These are phyloP conservation scores for Mortierella sp. DNA, from an alignment of 371 early-diverging fungal genomes.

Conservation along the genomic window DNA sequence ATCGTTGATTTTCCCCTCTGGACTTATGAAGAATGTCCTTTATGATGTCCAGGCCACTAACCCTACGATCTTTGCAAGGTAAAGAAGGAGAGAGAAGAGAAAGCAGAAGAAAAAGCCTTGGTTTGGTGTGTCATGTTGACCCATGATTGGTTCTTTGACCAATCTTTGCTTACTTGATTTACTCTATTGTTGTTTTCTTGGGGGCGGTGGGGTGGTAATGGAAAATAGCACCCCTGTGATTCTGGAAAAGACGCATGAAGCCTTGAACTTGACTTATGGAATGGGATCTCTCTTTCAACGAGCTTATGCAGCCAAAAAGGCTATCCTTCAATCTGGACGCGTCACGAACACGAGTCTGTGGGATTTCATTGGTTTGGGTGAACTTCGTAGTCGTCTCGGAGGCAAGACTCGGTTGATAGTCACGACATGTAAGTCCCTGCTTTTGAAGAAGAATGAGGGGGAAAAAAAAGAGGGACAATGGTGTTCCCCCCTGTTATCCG, in stretches of 20 bases:
- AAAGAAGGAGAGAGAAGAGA: neutral
- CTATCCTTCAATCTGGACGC: conserved; percentile 13
- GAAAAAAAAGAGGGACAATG: neutral
- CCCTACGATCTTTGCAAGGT: conserved; percentile 51
- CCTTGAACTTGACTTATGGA: conserved; percentile 34
- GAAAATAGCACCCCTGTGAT: conserved; percentile 37
- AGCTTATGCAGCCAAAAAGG: conserved; percentile 55
- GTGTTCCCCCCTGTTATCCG: neutral
- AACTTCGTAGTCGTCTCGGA: conserved; percentile 85
- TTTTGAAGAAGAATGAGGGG: neutral
- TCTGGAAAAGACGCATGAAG: conserved; percentile 46
- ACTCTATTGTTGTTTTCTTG: neutral
- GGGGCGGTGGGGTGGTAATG: neutral
- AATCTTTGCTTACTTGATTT: neutral
- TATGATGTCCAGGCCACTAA: conserved; percentile 38
- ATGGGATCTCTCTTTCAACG: conserved; percentile 33
- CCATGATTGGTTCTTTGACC: neutral
- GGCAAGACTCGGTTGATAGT: conserved; percentile 79
- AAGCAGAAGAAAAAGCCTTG: neutral
- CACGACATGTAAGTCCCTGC: conserved; percentile 40
- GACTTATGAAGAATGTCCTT: conserved; percentile 49
- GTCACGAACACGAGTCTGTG: conserved; percentile 61
- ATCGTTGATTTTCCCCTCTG: conserved; percentile 41
- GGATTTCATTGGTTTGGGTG: conserved; percentile 83
- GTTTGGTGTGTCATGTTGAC: neutral